phyloP scores from a whole-genome alignment of 2,329 filamentous ascomycete genomes.

The Phialemoniopsis sp. region DNA sequence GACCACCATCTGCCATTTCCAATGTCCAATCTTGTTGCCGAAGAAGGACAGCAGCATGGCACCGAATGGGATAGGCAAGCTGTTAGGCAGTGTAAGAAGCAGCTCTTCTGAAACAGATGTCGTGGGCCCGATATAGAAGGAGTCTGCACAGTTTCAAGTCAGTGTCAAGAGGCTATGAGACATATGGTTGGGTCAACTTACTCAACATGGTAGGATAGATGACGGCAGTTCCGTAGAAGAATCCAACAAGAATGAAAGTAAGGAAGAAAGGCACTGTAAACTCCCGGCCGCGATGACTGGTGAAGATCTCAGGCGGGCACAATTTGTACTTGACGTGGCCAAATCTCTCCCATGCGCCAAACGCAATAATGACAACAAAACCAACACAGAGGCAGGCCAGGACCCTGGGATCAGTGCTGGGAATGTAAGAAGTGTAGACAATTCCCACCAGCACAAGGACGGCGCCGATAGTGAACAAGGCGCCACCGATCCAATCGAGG shows the following conservation, averaged over 20 bases:
- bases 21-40: constrained; percentile 34
- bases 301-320: constrained; percentile 38
- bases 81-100: constrained; percentile 33
- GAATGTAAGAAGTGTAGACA: constrained; percentile 27
- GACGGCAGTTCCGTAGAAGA: constrained; percentile 6
- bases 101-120: constrained; percentile 12
- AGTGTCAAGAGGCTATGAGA: too few species aligned
- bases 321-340: constrained; percentile 27
- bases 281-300: constrained; percentile 30
- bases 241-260: constrained; percentile 4
- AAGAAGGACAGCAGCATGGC: constrained; percentile 33
- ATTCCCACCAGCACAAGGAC: constrained; percentile 31
- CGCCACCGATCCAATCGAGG: constrained; percentile 29
- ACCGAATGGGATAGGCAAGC: constrained; percentile 35
- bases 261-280: constrained; percentile 4
- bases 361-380: constrained; percentile 23
- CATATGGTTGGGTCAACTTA: not conserved
- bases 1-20: constrained; percentile 38
- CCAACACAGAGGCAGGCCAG: constrained; percentile 27
- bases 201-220: constrained; percentile 40
- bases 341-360: constrained; percentile 32
- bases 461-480: constrained; percentile 27
- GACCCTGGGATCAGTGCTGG: constrained; percentile 25
- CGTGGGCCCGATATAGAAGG: constrained; percentile 30
- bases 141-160: constrained; percentile 3